These are phyloP conservation scores for Penium margaritaceum DNA, from an alignment of 139 green algal species.

Conservation along the genomic window DNA sequence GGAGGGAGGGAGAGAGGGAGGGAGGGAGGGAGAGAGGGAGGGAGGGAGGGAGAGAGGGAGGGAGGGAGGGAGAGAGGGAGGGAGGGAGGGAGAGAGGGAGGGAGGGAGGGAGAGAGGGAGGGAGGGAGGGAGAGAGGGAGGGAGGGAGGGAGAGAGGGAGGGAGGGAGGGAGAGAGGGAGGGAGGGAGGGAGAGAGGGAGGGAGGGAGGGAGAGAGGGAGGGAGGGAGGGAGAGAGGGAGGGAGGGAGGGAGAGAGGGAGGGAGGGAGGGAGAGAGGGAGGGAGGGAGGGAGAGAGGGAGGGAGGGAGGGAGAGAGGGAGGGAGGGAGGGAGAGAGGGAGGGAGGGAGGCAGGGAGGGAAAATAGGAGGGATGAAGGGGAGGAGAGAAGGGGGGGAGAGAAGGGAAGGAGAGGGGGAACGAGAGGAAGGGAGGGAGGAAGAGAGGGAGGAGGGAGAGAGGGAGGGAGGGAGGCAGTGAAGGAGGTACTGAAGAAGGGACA, in stretches of 20 bases:
- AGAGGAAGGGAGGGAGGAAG: background rate
- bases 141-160: background rate
- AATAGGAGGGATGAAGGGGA: background rate
- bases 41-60: background rate
- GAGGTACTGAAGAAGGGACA: background rate
- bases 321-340: background rate
- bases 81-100: background rate
- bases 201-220: background rate
- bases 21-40: background rate
- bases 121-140: background rate
- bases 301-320: background rate
- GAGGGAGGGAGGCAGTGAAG: background rate
- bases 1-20: background rate
- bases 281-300: background rate
- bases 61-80: background rate
- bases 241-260: background rate
- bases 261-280: background rate
- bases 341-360: background rate
- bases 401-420: background rate
- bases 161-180: slow-evolving; percentile 8
- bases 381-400: slow-evolving; percentile 1
- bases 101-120: background rate
- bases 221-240: background rate
- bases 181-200: background rate
- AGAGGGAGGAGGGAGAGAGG: background rate